A percentile compares a stretch with the other conserved stretches of the same genome.
Conservation (phyloP, 1,284 basidiomycete species). For the Irpex lacteus region DNA sequence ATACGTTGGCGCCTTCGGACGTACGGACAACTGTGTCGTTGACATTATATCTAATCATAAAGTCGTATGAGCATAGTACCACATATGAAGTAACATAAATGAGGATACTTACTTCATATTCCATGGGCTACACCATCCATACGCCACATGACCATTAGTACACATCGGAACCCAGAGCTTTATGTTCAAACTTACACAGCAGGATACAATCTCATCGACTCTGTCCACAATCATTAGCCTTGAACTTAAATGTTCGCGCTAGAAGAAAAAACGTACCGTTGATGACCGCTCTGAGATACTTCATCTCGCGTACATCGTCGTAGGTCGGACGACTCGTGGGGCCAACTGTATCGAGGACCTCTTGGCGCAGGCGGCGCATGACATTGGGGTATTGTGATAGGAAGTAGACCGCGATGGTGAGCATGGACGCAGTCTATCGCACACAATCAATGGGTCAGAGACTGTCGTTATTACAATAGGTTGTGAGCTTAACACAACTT, state of each 20-base stretch:
- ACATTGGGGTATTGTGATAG: conserved; percentile 38
- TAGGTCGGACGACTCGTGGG: conserved; percentile 32
- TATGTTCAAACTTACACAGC: conserved; percentile 28
- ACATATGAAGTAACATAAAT: too few species aligned
- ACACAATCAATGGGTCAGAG: not conserved
- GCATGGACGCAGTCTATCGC: conserved; percentile 31
- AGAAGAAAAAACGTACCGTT: conserved; percentile 17
- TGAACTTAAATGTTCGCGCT: not conserved
- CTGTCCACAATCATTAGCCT: conserved; percentile 12
- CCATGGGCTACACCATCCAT: conserved; percentile 19
- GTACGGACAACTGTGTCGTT: conserved; percentile 20
- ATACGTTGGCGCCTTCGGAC: conserved; percentile 23
- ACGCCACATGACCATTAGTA: too few species aligned
- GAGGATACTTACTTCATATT: conserved; percentile 19
- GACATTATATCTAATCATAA: conserved; percentile 4
- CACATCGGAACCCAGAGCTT: too few species aligned
- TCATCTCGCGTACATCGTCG: conserved; percentile 38
- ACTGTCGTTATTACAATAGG: too few species aligned
- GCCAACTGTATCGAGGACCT: conserved; percentile 38
- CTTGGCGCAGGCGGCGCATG: conserved; percentile 34
- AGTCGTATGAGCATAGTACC: too few species aligned
- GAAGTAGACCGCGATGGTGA: conserved; percentile 41
- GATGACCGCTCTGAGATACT: conserved; percentile 34
- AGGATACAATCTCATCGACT: conserved; percentile 31
- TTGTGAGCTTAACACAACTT: conserved; percentile 1